These are phyloP conservation scores for Globisporangium recalcitrans DNA, from an alignment of 352 stramenopile genomes.

Conservation along the genomic window DNA sequence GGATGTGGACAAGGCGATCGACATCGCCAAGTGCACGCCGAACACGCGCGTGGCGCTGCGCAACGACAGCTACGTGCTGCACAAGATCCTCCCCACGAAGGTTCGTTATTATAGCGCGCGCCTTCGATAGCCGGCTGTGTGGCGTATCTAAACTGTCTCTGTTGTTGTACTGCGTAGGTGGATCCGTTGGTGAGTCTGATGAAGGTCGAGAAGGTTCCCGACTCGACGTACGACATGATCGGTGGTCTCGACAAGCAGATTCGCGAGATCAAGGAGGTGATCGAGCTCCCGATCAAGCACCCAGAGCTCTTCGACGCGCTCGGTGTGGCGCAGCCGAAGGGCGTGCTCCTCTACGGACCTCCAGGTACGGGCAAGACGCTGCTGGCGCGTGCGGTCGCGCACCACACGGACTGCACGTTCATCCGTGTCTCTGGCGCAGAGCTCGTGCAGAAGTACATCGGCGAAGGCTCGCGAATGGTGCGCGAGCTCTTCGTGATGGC, in stretches of 20 bases:
- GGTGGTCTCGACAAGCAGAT: conserved; percentile 99
- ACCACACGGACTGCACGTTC: conserved; percentile 99
- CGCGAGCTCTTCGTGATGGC: conserved; percentile 99
- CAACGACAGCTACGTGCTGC: conserved; percentile 99
- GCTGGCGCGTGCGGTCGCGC: conserved; percentile 95
- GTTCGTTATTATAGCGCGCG: conserved; percentile 14
- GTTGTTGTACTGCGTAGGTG: conserved; percentile 26
- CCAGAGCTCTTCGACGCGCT: conserved; percentile 99
- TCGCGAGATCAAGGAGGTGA: conserved; percentile 99
- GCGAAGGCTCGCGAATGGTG: conserved; percentile 98
- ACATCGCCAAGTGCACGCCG: conserved; percentile 95
- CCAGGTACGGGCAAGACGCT: conserved; percentile 99
- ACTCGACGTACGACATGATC: conserved; percentile 99
- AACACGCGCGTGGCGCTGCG: conserved; percentile 98
- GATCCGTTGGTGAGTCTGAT: conserved; percentile 92
- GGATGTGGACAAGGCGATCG: conserved; percentile 97
- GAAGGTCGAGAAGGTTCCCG: conserved; percentile 99
- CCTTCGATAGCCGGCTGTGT: background rate
- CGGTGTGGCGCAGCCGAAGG: conserved; percentile 97
- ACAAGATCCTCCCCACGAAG: conserved; percentile 99
- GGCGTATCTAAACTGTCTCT: background rate
- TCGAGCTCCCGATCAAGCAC: conserved; percentile 99
- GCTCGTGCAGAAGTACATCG: conserved; percentile 99
- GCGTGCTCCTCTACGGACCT: conserved; percentile 93
- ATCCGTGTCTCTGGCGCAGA: conserved; percentile 98